These are phyloP conservation scores for Collybiopsis luxurians DNA, from an alignment of 768 basidiomycete genomes.

Conservation along the genomic window DNA sequence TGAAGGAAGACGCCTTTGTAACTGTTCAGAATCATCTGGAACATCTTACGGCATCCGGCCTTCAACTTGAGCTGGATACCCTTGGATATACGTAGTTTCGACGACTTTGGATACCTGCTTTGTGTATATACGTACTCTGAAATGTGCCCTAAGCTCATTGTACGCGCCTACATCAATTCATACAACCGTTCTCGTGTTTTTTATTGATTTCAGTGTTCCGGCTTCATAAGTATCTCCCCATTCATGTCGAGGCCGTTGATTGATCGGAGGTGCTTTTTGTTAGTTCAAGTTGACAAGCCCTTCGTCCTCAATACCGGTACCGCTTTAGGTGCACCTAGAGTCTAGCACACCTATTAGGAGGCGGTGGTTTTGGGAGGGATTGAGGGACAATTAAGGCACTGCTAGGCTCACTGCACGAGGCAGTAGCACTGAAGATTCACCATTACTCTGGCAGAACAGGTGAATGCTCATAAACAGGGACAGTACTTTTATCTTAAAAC, in stretches of 20 bases:
- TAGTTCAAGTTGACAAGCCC: constrained; percentile 70
- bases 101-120: too few relatives aligned
- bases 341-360: constrained; percentile 88
- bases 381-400: constrained; percentile 52
- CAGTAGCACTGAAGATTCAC: too few relatives aligned
- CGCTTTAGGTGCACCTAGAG: constrained; percentile 93
- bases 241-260: too few relatives aligned
- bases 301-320: constrained; percentile 94
- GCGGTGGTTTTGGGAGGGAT: constrained; percentile 14
- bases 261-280: constrained; percentile 60
- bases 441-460: background rate
- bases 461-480: constrained; percentile 67
- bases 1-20: too few relatives aligned
- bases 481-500: constrained; percentile 94
- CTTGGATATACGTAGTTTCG: too few relatives aligned
- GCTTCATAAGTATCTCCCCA: constrained; percentile 45
- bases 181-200: too few relatives aligned
- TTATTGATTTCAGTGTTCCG: constrained; percentile 78
- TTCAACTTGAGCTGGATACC: too few relatives aligned
- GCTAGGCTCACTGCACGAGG: constrained; percentile 70
- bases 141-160: too few relatives aligned
- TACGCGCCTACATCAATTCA: too few relatives aligned
- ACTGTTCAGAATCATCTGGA: too few relatives aligned
- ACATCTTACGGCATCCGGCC: too few relatives aligned
- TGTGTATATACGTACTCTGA: too few relatives aligned